These are phyloP conservation scores for Buddleja alternifolia DNA, from an alignment of 257 asterid species.

Conservation along the genomic window DNA sequence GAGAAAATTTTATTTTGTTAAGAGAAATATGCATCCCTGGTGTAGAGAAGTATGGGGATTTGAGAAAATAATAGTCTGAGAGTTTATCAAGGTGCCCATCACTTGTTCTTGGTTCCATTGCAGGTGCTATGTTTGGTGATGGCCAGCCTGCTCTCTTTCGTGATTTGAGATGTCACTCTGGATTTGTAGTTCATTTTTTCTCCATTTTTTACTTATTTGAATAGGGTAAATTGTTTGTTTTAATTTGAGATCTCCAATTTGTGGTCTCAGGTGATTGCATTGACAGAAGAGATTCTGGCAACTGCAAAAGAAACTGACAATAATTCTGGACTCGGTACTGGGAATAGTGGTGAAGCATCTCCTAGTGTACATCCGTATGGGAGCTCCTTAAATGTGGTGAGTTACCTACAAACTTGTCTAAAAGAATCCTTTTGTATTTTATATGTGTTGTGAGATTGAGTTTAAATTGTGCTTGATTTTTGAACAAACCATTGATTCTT, in stretches of 20 bases:
- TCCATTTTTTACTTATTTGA: slow-evolving; percentile 33
- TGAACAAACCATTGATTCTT: neutral
- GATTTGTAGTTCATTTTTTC: slow-evolving; percentile 64
- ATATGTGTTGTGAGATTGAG: slow-evolving; percentile 13
- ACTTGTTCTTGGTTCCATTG: slow-evolving; percentile 86
- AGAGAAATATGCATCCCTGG: slow-evolving; percentile 42
- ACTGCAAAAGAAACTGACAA: slow-evolving; percentile 76
- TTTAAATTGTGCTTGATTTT: neutral
- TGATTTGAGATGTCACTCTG: slow-evolving; percentile 84
- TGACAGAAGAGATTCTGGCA: slow-evolving; percentile 92
- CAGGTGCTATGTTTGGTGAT: slow-evolving; percentile 91
- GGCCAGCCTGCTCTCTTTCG: slow-evolving; percentile 79
- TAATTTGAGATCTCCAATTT: slow-evolving; percentile 31
- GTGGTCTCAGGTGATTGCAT: slow-evolving; percentile 76
- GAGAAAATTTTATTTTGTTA: slow-evolving; percentile 56
- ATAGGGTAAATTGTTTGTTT: slow-evolving; percentile 22
- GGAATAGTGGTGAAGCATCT: slow-evolving; percentile 54
- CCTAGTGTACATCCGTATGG: slow-evolving; percentile 48
- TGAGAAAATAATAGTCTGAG: slow-evolving; percentile 42
- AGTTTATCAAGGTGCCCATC: slow-evolving; percentile 78
- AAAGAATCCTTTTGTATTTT: neutral
- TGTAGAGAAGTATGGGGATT: slow-evolving; percentile 54
- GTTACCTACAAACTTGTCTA: slow-evolving; percentile 17
- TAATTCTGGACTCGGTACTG: slow-evolving; percentile 49
- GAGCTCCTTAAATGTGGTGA: slow-evolving; percentile 54